Percentiles rank a stretch among this genome's conserved stretches.
These are phyloP conservation scores for Glonium stellatum DNA, from an alignment of 495 filamentous ascomycete genomes.

Conservation along the genomic window DNA sequence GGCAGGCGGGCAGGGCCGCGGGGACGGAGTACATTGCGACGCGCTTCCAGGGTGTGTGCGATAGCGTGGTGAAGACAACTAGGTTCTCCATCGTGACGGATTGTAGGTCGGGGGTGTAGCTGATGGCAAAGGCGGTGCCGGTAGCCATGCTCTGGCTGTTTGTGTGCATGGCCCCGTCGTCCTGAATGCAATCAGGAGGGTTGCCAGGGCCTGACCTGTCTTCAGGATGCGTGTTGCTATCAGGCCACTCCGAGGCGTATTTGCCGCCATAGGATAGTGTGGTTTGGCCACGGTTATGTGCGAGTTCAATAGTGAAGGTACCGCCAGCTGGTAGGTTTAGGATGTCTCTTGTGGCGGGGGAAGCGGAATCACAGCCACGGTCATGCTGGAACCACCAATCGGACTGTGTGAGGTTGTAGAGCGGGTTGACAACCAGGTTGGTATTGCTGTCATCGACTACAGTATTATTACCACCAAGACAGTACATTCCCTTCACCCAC, in stretches of 20 bases:
- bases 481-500: constrained; percentile 47
- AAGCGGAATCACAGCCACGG: constrained; percentile 41
- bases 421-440: constrained; percentile 39
- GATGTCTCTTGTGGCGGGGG: constrained; percentile 40
- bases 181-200: constrained; percentile 32
- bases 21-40: constrained; percentile 46
- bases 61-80: constrained; percentile 44
- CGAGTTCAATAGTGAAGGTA: constrained; percentile 47
- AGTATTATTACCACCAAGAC: constrained; percentile 31
- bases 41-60: constrained; percentile 48
- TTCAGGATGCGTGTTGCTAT: constrained; percentile 43
- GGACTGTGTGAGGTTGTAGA: constrained; percentile 39
- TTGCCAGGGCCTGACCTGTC: constrained; percentile 40
- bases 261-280: constrained; percentile 44
- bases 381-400: constrained; percentile 51
- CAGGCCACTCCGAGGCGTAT: constrained; percentile 41
- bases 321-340: constrained; percentile 49
- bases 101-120: constrained; percentile 43
- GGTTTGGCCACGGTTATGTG: constrained; percentile 46
- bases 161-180: constrained; percentile 41
- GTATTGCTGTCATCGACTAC: constrained; percentile 39
- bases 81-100: constrained; percentile 48
- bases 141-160: constrained; percentile 41
- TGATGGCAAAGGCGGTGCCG: constrained; percentile 50
- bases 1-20: constrained; percentile 41